Conservation (phyloP, 805 yeast species). For the Teunomyces funiuensis region DNA sequence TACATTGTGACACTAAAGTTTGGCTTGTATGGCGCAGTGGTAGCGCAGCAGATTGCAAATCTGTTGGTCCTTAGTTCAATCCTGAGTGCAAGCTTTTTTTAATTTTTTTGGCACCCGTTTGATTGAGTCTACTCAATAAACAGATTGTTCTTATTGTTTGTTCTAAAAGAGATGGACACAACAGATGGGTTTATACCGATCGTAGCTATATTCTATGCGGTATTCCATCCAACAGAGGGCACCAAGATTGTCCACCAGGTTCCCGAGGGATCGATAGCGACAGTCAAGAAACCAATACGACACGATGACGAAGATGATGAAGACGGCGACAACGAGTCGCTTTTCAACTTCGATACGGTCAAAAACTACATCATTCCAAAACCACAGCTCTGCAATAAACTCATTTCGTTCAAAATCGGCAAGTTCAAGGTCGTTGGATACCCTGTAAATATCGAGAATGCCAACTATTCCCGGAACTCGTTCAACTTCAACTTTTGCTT, state of each 20-base stretch:
- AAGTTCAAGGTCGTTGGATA: slow-evolving; percentile 76
- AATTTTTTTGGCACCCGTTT: slow-evolving; percentile 18
- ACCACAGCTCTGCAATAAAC: slow-evolving; percentile 81
- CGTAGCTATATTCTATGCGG: slow-evolving; percentile 81
- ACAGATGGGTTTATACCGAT: slow-evolving; percentile 82
- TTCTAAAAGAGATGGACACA: too few relatives aligned
- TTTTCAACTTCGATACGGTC: slow-evolving; percentile 79
- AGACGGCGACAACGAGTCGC: slow-evolving; percentile 7
- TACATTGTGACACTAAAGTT: too few relatives aligned
- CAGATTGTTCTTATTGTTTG: neutral
- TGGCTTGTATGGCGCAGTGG: slow-evolving; percentile 91
- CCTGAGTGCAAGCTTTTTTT: slow-evolving; percentile 80
- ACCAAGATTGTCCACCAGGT: slow-evolving; percentile 89
- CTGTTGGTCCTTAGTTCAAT: slow-evolving; percentile 97
- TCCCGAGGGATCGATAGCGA: slow-evolving; percentile 68
- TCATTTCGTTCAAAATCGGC: slow-evolving; percentile 71
- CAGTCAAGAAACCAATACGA: slow-evolving; percentile 16
- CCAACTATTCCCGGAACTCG: slow-evolving; percentile 82
- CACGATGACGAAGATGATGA: neutral
- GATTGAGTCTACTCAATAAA: neutral
- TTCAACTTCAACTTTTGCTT: slow-evolving; percentile 92
- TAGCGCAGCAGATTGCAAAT: slow-evolving; percentile 99
- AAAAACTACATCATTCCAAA: slow-evolving; percentile 93
- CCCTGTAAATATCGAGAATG: slow-evolving; percentile 79
- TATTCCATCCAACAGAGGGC: slow-evolving; percentile 94